Evolutionary conservation across 2,329 filamentous ascomycete species (phyloP).

Genomic region (Fusarium anguioides): DNA sequence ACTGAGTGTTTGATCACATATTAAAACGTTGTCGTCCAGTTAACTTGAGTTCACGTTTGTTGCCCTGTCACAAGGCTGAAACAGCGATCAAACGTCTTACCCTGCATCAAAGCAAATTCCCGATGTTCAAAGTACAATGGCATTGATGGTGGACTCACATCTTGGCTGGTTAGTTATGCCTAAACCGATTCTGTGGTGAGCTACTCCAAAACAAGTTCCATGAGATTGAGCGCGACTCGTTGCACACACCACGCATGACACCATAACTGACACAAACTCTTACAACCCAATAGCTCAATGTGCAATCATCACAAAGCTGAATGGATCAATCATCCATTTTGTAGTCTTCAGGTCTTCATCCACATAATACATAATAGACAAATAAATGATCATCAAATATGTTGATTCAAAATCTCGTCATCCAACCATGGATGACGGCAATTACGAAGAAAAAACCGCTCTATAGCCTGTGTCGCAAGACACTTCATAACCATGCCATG

Average conservation of each 20-base stretch:
- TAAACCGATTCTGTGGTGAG: neutral
- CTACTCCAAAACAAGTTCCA: neutral
- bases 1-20: neutral
- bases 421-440: conserved; percentile 27
- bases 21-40: neutral
- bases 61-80: neutral
- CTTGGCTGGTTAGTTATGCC: neutral
- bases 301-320: neutral
- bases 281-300: neutral
- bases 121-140: too few relatives aligned
- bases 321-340: too few relatives aligned
- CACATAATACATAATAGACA: neutral
- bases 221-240: neutral
- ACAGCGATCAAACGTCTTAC: neutral
- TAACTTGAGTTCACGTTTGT: neutral
- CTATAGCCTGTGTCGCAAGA: conserved; percentile 25
- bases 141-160: neutral
- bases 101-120: neutral
- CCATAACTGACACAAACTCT: neutral
- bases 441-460: conserved; percentile 39
- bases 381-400: conserved; percentile 4
- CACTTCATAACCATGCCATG: conserved; percentile 24
- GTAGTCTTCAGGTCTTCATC: neutral
- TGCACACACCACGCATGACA: neutral
- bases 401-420: conserved; percentile 37